Conservation (phyloP, 768 basidiomycete genomes). For the Lepiota subincarnata region DNA sequence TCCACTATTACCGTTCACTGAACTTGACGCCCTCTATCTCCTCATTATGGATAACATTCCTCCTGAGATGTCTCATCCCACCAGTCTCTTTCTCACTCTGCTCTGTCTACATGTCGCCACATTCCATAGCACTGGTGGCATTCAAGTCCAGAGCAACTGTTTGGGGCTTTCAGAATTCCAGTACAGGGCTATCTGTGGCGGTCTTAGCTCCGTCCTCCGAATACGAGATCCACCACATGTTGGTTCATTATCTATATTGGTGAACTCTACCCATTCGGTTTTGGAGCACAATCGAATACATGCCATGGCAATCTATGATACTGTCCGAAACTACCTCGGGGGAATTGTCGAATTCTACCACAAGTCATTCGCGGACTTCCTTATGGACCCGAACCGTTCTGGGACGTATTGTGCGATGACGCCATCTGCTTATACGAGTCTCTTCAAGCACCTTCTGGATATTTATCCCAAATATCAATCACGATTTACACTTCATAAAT, state of each 20-base stretch:
- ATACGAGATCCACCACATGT: neutral
- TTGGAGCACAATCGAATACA: neutral
- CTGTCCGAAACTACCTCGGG: neutral
- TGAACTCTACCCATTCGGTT: no score
- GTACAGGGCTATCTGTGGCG: neutral
- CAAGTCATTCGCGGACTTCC: slow-evolving; percentile 1
- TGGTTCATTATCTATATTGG: no score
- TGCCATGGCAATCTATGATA: neutral
- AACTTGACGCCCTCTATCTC: slow-evolving; percentile 15
- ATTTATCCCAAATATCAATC: no score
- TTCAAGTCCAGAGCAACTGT: neutral
- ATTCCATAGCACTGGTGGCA: neutral
- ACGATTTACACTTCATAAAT: neutral
- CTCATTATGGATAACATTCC: slow-evolving; percentile 4
- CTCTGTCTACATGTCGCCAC: neutral
- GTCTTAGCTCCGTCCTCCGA: neutral
- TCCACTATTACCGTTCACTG: slow-evolving; percentile 2
- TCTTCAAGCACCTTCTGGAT: neutral
- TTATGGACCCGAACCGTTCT: neutral
- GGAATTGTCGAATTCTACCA: neutral
- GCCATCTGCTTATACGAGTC: neutral
- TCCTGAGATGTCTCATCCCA: slow-evolving; percentile 28
- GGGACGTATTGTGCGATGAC: neutral
- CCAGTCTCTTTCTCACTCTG: slow-evolving; percentile 22
- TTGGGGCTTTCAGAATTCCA: neutral